These are phyloP conservation scores for Chenopodium quinoa DNA, from an alignment of 148 eudicot species.

Conservation along the genomic window DNA sequence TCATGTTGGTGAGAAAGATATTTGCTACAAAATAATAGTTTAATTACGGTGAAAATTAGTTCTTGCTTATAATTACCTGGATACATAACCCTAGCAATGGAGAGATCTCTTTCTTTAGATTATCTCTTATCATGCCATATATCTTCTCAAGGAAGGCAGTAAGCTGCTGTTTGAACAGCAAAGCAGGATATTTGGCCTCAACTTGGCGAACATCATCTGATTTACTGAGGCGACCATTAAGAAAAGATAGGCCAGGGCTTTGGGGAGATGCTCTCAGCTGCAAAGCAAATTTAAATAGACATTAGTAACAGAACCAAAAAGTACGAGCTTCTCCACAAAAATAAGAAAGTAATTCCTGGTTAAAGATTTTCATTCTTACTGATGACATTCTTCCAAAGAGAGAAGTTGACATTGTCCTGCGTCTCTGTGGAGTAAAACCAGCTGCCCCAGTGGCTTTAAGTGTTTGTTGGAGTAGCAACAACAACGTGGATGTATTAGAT, in stretches of 20 bases:
- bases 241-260: conserved; percentile 74
- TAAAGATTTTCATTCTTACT: conserved; percentile 38
- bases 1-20: no score
- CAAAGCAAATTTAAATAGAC: not conserved
- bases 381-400: conserved; percentile 97
- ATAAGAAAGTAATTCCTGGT: not conserved
- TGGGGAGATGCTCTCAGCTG: conserved; percentile 90
- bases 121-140: conserved; percentile 97
- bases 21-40: no score
- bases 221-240: conserved; percentile 71
- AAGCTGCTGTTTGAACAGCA: conserved; percentile 94
- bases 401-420: conserved; percentile 84
- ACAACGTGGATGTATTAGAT: conserved; percentile 79
- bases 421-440: conserved; percentile 80
- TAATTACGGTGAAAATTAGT: no score
- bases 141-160: conserved; percentile 98
- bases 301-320: not conserved
- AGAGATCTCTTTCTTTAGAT: conserved; percentile 93
- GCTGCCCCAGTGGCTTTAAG: conserved; percentile 96
- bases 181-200: conserved; percentile 98
- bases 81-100: conserved; percentile 91
- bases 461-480: conserved; percentile 95
- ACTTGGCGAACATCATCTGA: conserved; percentile 84
- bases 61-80: conserved; percentile 48
- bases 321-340: not conserved